These are phyloP conservation scores for Canna indica DNA, from an alignment of 176 grass and related monocot species.

Conservation along the genomic window DNA sequence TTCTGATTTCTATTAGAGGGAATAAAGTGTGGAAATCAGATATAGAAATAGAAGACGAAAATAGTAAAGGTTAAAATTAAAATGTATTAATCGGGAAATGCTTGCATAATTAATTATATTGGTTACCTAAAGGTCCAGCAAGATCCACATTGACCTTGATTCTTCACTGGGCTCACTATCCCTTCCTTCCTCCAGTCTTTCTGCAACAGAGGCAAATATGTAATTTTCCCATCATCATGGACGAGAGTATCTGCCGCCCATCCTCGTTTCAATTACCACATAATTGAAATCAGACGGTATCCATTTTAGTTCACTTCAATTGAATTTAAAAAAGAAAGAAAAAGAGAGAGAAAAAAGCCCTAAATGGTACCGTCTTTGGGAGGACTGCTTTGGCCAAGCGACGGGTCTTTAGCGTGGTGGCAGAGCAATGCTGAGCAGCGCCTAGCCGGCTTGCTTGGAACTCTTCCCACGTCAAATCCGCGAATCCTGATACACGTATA, in stretches of 20 bases:
- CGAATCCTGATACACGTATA: conserved; percentile 41
- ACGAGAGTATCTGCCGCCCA: not conserved
- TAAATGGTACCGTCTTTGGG: conserved; percentile 44
- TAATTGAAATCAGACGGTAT: not conserved
- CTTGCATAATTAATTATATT: not conserved
- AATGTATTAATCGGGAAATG: not conserved
- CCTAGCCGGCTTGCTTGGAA: conserved; percentile 61
- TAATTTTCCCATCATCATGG: not conserved
- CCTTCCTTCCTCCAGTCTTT: conserved; percentile 93
- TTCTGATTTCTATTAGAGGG: no score
- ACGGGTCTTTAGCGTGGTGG: conserved; percentile 66
- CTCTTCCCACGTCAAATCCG: conserved; percentile 95
- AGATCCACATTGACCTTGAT: conserved; percentile 70
- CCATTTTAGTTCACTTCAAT: not conserved
- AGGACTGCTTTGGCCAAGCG: conserved; percentile 36
- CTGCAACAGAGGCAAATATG: conserved; percentile 27
- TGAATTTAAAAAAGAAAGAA: not conserved
- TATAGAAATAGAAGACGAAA: no score
- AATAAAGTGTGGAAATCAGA: no score
- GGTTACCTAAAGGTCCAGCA: conserved; percentile 94
- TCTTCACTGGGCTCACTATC: conserved; percentile 83
- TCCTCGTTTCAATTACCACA: not conserved
- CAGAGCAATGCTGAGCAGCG: conserved; percentile 86
- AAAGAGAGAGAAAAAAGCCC: conserved; percentile 7
- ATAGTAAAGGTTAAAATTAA: no score